Percentiles rank a stretch among this genome's conserved stretches.
Conservation (phyloP, 2,329 filamentous ascomycete genomes). For the Paecilomyces formosus region DNA sequence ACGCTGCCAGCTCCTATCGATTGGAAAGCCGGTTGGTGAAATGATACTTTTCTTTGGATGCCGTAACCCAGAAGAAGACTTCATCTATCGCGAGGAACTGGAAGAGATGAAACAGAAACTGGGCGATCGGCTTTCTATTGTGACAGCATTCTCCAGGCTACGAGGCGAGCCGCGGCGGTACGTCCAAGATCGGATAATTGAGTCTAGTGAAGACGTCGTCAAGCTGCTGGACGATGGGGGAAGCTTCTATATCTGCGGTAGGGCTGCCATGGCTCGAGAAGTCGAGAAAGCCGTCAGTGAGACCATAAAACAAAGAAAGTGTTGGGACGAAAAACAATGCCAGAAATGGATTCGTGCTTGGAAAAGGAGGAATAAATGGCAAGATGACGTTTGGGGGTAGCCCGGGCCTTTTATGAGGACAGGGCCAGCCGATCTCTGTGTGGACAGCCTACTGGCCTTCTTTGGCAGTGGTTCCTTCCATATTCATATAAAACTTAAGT, state of each 20-base stretch:
- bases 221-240: slow-evolving; percentile 30
- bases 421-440: too few species aligned
- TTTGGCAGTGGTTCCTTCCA: too few species aligned
- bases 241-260: slow-evolving; percentile 35
- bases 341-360: slow-evolving; percentile 41
- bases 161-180: slow-evolving; percentile 18
- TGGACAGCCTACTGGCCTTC: too few species aligned
- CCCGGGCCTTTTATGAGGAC: neutral
- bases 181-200: slow-evolving; percentile 32
- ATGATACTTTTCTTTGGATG: slow-evolving; percentile 39
- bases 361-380: slow-evolving; percentile 46
- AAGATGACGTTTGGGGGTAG: slow-evolving; percentile 48
- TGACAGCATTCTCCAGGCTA: slow-evolving; percentile 21
- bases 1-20: slow-evolving; percentile 26
- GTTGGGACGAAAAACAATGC: slow-evolving; percentile 33
- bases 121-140: slow-evolving; percentile 10
- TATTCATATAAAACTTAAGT: too few species aligned
- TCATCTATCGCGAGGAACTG: slow-evolving; percentile 25
- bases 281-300: slow-evolving; percentile 32
- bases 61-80: slow-evolving; percentile 28
- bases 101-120: slow-evolving; percentile 13
- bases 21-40: slow-evolving; percentile 28
- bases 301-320: slow-evolving; percentile 26
- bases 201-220: slow-evolving; percentile 21
- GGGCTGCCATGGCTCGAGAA: slow-evolving; percentile 33